These are phyloP conservation scores for Tetraselmis striata DNA, from an alignment of 139 green algal species.

Conservation along the genomic window DNA sequence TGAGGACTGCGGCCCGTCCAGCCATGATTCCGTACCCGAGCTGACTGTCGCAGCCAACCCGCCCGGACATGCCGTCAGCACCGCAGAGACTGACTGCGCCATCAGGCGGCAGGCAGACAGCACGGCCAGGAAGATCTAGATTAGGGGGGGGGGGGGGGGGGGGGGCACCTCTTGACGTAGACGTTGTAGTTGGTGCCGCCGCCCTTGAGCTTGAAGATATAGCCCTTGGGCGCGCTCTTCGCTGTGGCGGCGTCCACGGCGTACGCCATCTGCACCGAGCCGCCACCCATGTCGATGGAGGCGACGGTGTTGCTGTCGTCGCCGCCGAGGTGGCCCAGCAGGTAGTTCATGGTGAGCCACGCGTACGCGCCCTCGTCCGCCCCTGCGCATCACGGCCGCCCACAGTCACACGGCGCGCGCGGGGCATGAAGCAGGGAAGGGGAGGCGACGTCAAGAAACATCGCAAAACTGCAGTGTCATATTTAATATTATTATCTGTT, in stretches of 20 bases:
- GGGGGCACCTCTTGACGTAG: conserved; percentile 94
- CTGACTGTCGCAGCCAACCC: conserved; percentile 78
- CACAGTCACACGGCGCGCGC: not conserved
- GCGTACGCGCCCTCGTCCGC: conserved; percentile 91
- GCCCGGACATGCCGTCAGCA: too few relatives aligned
- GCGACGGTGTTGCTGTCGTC: conserved; percentile 65
- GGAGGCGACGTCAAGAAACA: too few relatives aligned
- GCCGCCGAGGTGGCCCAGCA: conserved; percentile 75
- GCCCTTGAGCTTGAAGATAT: conserved; percentile 56
- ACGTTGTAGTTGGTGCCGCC: conserved; percentile 70
- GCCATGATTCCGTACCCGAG: conserved; percentile 97
- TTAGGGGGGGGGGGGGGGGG: too few relatives aligned
- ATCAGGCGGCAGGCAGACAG: too few relatives aligned
- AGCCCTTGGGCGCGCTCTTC: conserved; percentile 51
- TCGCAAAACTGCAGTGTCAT: too few relatives aligned
- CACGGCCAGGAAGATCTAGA: too few relatives aligned
- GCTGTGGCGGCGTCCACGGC: conserved; percentile 56
- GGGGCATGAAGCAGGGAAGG: too few relatives aligned
- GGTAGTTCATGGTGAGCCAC: conserved; percentile 98
- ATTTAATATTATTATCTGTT: too few relatives aligned
- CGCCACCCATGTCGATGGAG: conserved; percentile 87
- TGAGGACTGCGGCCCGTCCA: conserved; percentile 77
- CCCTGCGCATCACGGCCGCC: conserved; percentile 34
- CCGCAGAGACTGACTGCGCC: too few relatives aligned
- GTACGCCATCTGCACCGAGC: conserved; percentile 85